Base-by-base conservation (phyloP, 768 basidiomycete species). In the Naganishia kalamii region DNA sequence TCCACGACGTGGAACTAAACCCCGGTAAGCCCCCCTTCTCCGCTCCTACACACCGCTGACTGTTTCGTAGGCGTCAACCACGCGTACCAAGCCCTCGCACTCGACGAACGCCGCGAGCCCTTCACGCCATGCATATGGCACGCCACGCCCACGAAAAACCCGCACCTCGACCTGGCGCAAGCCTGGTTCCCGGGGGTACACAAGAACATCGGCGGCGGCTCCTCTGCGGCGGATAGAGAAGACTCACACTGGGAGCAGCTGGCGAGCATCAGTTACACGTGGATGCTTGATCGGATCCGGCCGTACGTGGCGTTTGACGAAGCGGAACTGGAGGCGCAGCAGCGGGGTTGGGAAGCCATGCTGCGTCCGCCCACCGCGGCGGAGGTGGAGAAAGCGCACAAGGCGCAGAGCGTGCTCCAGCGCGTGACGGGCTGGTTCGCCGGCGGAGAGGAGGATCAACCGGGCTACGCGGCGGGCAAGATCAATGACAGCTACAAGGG, bases 1-100 rank as follows among this genome's bases (percentile, higher is more conserved):
- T 62, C 32, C 60, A 62, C 46, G 60, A 62, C 33, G 60, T 62
- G 29, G 47, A 46, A n/a, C 49, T 62, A 46, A 62, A 62, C 29
- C 47, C 43, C 6, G 33, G 60, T 62, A n/a, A 27, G 60, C 43
- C 29, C 2, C n/a, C 11, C 19, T 21, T 30, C 25, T 30, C 19
- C 37, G 32, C 5, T 41, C 5, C 6, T 19, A 47, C 15, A 4
- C 11, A 21, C 8, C 17, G 19, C 60, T 47, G n/a, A 48, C 19
- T 41, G 8, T 11, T 37, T 19, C 44, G 19, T 32, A 62, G 60
- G 60, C 19, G 60, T 62, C 15, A 29, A 47, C 11, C 60, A 62
- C 46, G 60, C 60, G 4, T 62, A 30, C 30, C 60, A 62, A 49
- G 60, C 60, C 2, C 46, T 62, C 4, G 44, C 60, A 13, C 32